phyloP scores from a whole-genome alignment of 1,139 yeast species.

The Yamadazyma atmosphaerica region DNA sequence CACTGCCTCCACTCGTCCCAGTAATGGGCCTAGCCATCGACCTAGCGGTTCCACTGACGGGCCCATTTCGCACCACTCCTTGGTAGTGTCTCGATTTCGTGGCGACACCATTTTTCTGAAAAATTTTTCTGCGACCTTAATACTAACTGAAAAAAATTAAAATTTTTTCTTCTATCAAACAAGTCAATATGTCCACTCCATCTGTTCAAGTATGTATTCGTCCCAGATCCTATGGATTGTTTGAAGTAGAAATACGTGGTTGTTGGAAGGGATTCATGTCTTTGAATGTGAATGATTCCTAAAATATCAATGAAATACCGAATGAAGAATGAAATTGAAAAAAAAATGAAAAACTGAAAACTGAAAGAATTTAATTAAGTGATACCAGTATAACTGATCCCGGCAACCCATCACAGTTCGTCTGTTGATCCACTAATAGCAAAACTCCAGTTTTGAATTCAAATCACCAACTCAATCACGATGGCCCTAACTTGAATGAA shows the following conservation, averaged over 20 bases:
- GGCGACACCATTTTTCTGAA: not conserved
- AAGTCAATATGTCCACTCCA: conserved; percentile 51
- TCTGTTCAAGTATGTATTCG: conserved; percentile 68
- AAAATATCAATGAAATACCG: too few relatives aligned
- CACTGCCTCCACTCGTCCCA: not conserved
- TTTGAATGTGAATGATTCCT: too few relatives aligned
- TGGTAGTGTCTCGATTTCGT: conserved; percentile 1
- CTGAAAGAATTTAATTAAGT: too few relatives aligned
- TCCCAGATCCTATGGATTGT: not conserved
- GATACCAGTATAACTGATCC: too few relatives aligned
- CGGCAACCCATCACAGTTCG: too few relatives aligned
- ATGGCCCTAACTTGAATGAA: too few relatives aligned
- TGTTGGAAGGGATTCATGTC: not conserved
- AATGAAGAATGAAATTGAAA: too few relatives aligned
- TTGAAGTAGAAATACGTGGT: not conserved
- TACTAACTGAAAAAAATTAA: not conserved
- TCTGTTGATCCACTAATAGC: too few relatives aligned
- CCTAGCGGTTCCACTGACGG: too few relatives aligned
- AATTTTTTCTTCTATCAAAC: not conserved
- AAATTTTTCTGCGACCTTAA: conserved; percentile 1
- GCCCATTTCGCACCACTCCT: not conserved
- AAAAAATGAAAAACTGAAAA: too few relatives aligned
- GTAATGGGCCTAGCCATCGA: not conserved
- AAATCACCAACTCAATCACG: too few relatives aligned
- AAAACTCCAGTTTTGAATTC: too few relatives aligned